These are phyloP conservation scores for Suillus alpinus DNA, from an alignment of 768 basidiomycete species.

Conservation along the genomic window DNA sequence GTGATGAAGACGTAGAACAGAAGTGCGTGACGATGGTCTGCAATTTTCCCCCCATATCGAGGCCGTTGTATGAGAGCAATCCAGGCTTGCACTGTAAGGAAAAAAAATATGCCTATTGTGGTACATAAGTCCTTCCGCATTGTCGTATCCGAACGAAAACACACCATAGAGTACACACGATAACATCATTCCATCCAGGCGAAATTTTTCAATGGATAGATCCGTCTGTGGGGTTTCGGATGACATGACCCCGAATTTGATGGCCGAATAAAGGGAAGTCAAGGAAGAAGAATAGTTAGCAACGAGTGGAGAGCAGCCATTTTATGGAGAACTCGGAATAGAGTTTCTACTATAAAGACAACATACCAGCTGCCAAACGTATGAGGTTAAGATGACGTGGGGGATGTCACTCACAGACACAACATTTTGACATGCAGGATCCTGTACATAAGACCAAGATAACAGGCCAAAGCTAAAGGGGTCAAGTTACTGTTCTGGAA, in stretches of 20 bases:
- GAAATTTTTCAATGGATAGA: background rate
- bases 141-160: background rate
- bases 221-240: background rate
- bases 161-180: background rate
- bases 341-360: background rate
- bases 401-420: background rate
- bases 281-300: too few relatives aligned
- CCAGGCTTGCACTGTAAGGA: slow-evolving; percentile 18
- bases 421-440: background rate
- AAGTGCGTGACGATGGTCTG: slow-evolving; percentile 7
- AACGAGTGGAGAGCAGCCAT: background rate
- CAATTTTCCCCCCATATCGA: background rate
- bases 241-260: background rate
- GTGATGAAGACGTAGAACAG: slow-evolving; percentile 20
- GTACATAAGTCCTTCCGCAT: background rate
- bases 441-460: too few relatives aligned
- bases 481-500: too few relatives aligned
- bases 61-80: slow-evolving; percentile 6
- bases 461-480: too few relatives aligned
- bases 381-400: background rate
- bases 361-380: background rate
- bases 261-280: too few relatives aligned
- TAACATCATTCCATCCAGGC: background rate
- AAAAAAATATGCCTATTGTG: slow-evolving; percentile 17
- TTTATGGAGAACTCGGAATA: background rate